Evolutionary conservation across 345 rosid species (phyloP).

Genomic region (Draba incana): DNA sequence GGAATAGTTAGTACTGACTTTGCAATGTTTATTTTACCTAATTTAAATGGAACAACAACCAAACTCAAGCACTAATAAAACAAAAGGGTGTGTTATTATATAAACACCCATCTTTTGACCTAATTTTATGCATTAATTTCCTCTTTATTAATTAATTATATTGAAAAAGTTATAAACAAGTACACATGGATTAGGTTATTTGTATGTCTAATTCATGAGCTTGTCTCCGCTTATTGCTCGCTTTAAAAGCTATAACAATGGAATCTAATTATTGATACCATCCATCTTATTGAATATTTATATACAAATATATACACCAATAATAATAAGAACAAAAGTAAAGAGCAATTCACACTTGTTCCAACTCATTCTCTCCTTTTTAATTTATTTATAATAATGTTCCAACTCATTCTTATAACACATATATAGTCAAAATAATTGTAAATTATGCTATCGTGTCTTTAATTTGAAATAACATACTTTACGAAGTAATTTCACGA

Average conservation of each 20-base stretch:
- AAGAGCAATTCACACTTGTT: slow-evolving; percentile 42
- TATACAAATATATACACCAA: slow-evolving; percentile 36
- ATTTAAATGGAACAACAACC: slow-evolving; percentile 36
- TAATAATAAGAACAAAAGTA: slow-evolving; percentile 35
- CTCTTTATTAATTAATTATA: slow-evolving; percentile 19
- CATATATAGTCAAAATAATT: not conserved
- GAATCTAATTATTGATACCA: slow-evolving; percentile 37
- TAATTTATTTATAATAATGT: not conserved
- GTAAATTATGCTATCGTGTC: not conserved
- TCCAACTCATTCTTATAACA: slow-evolving; percentile 43
- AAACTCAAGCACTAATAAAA: slow-evolving; percentile 39
- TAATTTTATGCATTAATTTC: slow-evolving; percentile 38
- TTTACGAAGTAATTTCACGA: not conserved
- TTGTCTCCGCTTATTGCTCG: slow-evolving; percentile 42
- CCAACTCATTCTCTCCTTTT: slow-evolving; percentile 39
- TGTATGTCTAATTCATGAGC: slow-evolving; percentile 38
- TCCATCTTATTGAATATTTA: slow-evolving; percentile 23
- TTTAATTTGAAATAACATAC: not conserved
- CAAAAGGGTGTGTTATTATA: slow-evolving; percentile 23
- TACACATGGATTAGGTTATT: slow-evolving; percentile 44
- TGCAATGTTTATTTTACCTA: slow-evolving; percentile 35
- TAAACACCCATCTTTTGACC: slow-evolving; percentile 37
- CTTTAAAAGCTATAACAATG: slow-evolving; percentile 34
- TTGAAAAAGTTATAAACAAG: slow-evolving; percentile 28
- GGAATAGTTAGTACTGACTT: slow-evolving; percentile 43